Percentiles rank a stretch among this genome's conserved stretches.
These are phyloP conservation scores for Mucor plumbeus DNA, from an alignment of 371 early-diverging fungal species.

Conservation along the genomic window DNA sequence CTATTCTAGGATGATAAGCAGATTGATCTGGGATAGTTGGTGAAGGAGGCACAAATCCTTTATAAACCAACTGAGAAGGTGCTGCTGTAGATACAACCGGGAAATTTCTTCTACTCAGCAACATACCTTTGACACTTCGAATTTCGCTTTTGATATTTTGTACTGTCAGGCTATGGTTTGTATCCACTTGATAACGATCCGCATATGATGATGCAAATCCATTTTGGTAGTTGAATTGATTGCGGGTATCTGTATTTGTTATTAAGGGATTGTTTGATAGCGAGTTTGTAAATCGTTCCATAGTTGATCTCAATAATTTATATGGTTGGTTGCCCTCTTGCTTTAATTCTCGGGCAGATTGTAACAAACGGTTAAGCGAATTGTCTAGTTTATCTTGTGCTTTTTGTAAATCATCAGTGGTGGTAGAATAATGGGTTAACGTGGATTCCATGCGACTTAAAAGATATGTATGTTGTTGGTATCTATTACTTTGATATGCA, in stretches of 20 bases:
- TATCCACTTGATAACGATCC: constrained; percentile 6
- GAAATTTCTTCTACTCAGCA: constrained; percentile 39
- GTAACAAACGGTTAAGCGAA: background rate
- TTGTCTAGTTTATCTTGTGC: constrained; percentile 2
- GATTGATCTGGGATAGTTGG: background rate
- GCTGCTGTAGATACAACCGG: constrained; percentile 14
- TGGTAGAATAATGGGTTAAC: background rate
- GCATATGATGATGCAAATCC: constrained; percentile 19
- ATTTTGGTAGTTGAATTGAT: constrained; percentile 3
- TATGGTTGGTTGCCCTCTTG: background rate
- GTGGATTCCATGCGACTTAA: constrained; percentile 3
- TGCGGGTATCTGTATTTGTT: background rate
- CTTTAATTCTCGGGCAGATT: background rate
- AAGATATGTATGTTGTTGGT: constrained; percentile 7
- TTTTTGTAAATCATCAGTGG: background rate
- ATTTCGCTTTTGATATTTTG: constrained; percentile 41
- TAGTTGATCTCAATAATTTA: background rate
- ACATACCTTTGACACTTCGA: constrained; percentile 32
- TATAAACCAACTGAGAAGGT: background rate
- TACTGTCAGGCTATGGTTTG: constrained; percentile 5
- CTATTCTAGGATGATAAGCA: constrained; percentile 24
- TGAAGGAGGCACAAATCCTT: background rate
- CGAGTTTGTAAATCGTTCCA: background rate
- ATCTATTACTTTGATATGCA: constrained; percentile 22
- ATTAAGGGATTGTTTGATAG: background rate